Conservation (phyloP, 495 filamentous ascomycete genomes). For the Parmelia sp. region DNA sequence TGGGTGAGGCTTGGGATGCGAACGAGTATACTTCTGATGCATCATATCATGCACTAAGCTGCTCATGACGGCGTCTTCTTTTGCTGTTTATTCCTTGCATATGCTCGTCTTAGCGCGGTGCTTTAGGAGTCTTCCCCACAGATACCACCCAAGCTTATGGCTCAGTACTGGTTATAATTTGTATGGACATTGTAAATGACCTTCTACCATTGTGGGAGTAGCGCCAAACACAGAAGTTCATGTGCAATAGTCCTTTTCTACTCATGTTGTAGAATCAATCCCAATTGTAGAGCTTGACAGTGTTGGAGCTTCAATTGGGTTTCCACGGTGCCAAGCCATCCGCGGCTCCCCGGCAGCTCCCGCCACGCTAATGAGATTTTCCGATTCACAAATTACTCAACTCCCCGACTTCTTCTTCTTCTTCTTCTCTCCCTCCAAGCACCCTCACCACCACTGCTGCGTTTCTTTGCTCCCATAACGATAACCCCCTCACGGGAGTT, state of each 20-base stretch:
- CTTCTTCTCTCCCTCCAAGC: conserved; percentile 55
- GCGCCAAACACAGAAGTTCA: neutral
- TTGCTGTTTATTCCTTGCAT: neutral
- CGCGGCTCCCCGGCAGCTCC: neutral
- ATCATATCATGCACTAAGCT: neutral
- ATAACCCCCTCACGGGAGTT: conserved; percentile 5
- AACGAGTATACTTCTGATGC: neutral
- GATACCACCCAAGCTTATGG: neutral
- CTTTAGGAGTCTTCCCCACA: neutral
- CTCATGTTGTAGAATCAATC: no score
- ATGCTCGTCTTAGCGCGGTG: conserved; percentile 8
- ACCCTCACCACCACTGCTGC: conserved; percentile 95
- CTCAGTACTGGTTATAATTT: no score
- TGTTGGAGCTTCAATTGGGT: no score
- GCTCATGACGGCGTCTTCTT: neutral
- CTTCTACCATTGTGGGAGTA: no score
- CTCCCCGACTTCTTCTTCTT: conserved; percentile 27
- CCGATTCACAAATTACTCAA: no score
- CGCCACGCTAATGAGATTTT: neutral
- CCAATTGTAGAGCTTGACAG: no score
- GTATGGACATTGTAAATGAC: no score
- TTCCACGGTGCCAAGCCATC: no score
- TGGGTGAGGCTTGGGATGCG: neutral
- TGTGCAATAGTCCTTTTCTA: no score
- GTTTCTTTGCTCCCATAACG: conserved; percentile 98